Base-by-base conservation (phyloP, 23 red algal species). In the Gracilaria vermiculophylla region DNA sequence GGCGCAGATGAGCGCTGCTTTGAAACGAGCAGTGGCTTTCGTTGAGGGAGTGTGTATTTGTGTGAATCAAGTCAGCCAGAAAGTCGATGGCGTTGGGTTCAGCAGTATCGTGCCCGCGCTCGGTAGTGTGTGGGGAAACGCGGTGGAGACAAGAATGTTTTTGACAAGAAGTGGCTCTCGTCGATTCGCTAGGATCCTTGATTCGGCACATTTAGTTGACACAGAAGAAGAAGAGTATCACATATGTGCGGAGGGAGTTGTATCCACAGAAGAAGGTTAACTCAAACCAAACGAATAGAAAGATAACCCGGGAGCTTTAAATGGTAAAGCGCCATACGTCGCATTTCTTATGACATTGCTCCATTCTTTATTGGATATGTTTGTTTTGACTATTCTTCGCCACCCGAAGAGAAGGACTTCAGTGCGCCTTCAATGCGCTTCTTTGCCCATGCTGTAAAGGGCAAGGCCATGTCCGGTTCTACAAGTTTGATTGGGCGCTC, bases 391-490 rank as follows among this genome's bases (percentile, higher is more conserved):
- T 53, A 76, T 14, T 64, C 1, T 17, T 28, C 58, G 58, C 58
- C 58, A 37, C 37, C 17, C 17, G 36, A 48, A 10, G 67, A 39
- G 3, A 73, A 3, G 4, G 58, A 70, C 81, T 85, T 76, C 19
- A 92, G 50, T 35, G 66, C 88, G 64, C 37, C 58, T 23, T 81
- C 75, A 20, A 96, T 27, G 69, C 91, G 81, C 88, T 91, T 87
- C 45, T 85, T 78, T 43, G 48, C 77, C 86, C 86, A 96, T 70
- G 82, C 70, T n/a, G 85, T 29, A 21, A 96, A 89, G 3, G 81
- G 81, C 54, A 93, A 40, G 8, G 83, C 88, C 89, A 92, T 91
- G 7, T 97, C 94, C 17, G 72, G 75, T 31, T 29, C 49, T n/a
- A 97, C 82, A 53, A 88, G 20, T 55, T 92, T 87, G 5, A 89